Base-by-base conservation (phyloP, 805 yeast species). In the Myxozyma kluyveri region DNA sequence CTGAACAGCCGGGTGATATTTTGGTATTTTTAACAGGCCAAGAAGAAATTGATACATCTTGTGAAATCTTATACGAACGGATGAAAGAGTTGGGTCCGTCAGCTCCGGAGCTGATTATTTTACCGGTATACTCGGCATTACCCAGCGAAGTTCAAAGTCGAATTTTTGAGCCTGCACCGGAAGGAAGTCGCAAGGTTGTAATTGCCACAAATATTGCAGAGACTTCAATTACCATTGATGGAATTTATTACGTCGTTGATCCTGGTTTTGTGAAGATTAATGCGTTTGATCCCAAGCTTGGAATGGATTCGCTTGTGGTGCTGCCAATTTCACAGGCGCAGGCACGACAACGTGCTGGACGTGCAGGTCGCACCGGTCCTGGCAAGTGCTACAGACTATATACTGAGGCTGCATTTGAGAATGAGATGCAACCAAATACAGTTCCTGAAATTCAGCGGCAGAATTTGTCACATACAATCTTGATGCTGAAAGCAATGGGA, bases 281-380 rank as follows among this genome's bases (percentile, higher is more conserved):
- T 63, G 86, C 88, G 2, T 91, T 80, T 69, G 89, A 90, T 63
- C 88, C 97, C 1, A 70, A 84, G 21, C 82, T 88, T 4, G 90
- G 97, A 14, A 90, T 91, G 82, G 95, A 89, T 54, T 83, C 90
- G 31, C 75, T 93, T 54, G 80, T 84, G 42, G 89, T 93, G 3
- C 80, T 84, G 14, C 95, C 96, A 0, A 88, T 95, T 57, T 90
- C 98, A 0, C 83, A 83, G 63, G 99, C 99, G 0, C 89, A 96
- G 39, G 97, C 96, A 0, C 90, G 88, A 63, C 99, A 93, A 70
- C 76, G 99, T 64, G 90, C 96, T 1, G 99, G 99, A 66, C 81
- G 99, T 73, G 99, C 98, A 4, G 99, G 99, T 38, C 83, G 99
- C 73, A 89, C 95, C 5, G 90, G 96, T 0, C 96, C 98, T 0